Conservation (phyloP, 306 rosid species). For the Trifolium fragiferum region DNA sequence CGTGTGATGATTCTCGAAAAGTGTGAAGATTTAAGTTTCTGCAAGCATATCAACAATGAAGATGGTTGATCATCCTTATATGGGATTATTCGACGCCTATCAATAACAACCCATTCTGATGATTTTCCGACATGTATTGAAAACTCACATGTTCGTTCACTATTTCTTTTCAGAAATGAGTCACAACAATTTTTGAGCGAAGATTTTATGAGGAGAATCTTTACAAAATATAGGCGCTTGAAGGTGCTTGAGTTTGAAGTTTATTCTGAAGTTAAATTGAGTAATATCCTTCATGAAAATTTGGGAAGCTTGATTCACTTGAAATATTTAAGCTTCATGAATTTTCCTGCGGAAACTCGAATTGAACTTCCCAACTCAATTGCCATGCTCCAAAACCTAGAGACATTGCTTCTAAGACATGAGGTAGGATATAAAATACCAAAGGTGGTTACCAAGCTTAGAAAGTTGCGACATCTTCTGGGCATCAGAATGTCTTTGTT, state of each 20-base stretch:
- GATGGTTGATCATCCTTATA: not conserved
- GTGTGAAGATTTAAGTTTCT: not conserved
- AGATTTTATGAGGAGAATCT: too few species aligned
- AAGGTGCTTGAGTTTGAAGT: not conserved
- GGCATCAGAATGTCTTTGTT: accelerated
- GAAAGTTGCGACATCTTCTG: slow-evolving; percentile 9
- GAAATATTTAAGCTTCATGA: not conserved
- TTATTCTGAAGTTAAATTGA: too few species aligned
- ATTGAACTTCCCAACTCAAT: not conserved
- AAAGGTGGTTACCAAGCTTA: slow-evolving; percentile 8
- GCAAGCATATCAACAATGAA: not conserved
- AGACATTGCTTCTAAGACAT: slow-evolving; percentile 11
- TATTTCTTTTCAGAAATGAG: too few species aligned
- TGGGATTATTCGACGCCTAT: not conserved
- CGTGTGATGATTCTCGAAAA: not conserved
- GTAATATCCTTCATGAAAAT: not conserved
- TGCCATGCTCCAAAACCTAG: not conserved
- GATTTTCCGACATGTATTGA: too few species aligned
- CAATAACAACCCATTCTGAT: not conserved
- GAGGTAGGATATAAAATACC: not conserved
- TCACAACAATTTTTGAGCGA: too few species aligned
- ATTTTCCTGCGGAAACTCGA: accelerated
- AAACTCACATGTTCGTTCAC: not conserved
- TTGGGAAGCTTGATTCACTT: slow-evolving; percentile 1
- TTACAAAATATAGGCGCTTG: not conserved